A percentile compares a stretch with the other conserved stretches of the same genome.
These are phyloP conservation scores for Leishmania aethiopica DNA, from an alignment of 208 protist genomes.

Conservation along the genomic window DNA sequence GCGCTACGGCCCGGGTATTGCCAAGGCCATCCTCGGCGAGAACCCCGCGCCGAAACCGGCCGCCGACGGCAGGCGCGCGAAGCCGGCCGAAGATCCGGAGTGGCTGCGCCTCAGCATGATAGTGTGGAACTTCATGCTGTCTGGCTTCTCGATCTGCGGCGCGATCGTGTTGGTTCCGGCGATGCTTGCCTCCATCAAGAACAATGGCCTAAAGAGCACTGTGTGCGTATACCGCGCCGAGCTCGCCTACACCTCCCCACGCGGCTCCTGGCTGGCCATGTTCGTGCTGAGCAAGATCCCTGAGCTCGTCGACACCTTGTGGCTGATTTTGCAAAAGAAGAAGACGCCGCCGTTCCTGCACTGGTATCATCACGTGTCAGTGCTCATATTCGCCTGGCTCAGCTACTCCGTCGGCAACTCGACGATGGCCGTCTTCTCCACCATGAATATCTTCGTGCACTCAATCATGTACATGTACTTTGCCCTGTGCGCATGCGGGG, in stretches of 20 bases:
- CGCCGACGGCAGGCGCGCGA: slow-evolving; percentile 28
- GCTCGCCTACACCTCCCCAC: slow-evolving; percentile 48
- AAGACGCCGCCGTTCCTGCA: slow-evolving; percentile 86
- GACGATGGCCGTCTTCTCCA: slow-evolving; percentile 75
- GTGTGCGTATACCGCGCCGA: slow-evolving; percentile 58
- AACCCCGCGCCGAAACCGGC: slow-evolving; percentile 31
- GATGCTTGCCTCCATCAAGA: slow-evolving; percentile 31
- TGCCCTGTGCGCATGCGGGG: slow-evolving; percentile 64
- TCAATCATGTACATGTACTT: slow-evolving; percentile 97
- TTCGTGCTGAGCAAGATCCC: slow-evolving; percentile 86
- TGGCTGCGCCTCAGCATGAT: slow-evolving; percentile 68
- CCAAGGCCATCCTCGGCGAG: slow-evolving; percentile 44
- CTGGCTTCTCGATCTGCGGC: slow-evolving; percentile 77
- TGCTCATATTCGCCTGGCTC: slow-evolving; percentile 90
- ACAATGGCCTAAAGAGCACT: slow-evolving; percentile 48
- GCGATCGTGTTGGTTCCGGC: slow-evolving; percentile 63
- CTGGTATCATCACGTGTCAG: slow-evolving; percentile 95
- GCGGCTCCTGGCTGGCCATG: slow-evolving; percentile 66
- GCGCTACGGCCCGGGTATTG: slow-evolving; percentile 49
- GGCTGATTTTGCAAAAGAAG: slow-evolving; percentile 81
- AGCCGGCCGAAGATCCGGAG: slow-evolving; percentile 35
- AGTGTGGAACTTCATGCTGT: slow-evolving; percentile 89
- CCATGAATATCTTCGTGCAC: slow-evolving; percentile 95
- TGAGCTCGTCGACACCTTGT: slow-evolving; percentile 87
- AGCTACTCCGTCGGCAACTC: slow-evolving; percentile 60